Evolutionary conservation across 805 yeast genomes (phyloP), one percentile per base, ranked within the genome.

Genomic region (Nematodospora valgi): DNA sequence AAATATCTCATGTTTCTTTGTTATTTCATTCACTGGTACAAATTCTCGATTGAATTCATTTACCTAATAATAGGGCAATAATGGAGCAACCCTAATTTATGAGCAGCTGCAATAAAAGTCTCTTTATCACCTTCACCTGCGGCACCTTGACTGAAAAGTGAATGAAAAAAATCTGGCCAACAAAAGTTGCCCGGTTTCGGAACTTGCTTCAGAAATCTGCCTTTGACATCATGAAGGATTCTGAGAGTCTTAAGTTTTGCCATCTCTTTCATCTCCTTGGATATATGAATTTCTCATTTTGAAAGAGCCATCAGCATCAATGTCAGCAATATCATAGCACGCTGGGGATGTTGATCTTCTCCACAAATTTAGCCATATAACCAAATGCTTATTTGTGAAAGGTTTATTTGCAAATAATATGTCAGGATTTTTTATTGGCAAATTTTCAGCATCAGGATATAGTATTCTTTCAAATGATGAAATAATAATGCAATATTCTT

Each of bases 71-170:
- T 59, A 64, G 1, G 68, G 65, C 20, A 58, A 44, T 63, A 61
- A 43, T 59, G 64, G 1, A 68, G 65, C 20, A 58, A 49, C 5
- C 45, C 46, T 23, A 64, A 46, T 41, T 56, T 58, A 40, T 63
- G 69, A 11, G 68, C 67, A 1, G 70, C 69, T 1, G 71, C 66
- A 11, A 64, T 49, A 35, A 64, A 63, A 9, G 70, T 64, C 37
- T 64, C 71, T 40, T 63, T 63, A 39, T 64, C 71, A 17, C 71
- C 71, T 45, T 59, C 65, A 3, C 70, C 71, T 2, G 66, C 68
- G 0, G 66, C 64, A 5, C 71, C 71, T 44, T 64, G 71, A 39
- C 54, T 54, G 17, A 64, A 47, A 34, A 64, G 51, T 8, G 69
- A 59, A 41, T 64, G 64, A 47, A 49, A 64, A 40, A 51, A 59